phyloP scores from a whole-genome alignment of 305 asterid genomes.

The Fraxinus ornus region DNA sequence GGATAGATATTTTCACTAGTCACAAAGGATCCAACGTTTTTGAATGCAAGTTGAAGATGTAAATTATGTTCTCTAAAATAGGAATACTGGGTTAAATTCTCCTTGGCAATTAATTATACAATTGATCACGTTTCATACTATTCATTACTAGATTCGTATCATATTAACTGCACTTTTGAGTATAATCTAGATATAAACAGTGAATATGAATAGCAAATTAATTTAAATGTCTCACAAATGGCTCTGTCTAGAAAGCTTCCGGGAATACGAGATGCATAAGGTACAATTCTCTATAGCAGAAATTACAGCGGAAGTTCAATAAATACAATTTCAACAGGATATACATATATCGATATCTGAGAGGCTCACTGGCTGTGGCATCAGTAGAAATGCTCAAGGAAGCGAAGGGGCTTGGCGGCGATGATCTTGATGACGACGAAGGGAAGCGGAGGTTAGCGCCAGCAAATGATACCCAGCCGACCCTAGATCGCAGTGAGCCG shows the following conservation, averaged over 20 bases:
- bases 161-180: background rate
- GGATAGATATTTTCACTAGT: background rate
- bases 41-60: background rate
- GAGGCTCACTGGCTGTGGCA: slow-evolving; percentile 10
- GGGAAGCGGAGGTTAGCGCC: slow-evolving; percentile 50
- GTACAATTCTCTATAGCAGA: background rate
- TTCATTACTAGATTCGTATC: background rate
- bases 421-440: background rate
- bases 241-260: background rate
- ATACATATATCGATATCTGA: background rate
- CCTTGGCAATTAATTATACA: background rate
- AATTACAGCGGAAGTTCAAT: background rate
- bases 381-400: slow-evolving; percentile 37
- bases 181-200: background rate
- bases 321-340: background rate
- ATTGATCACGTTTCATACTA: background rate
- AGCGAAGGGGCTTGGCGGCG: slow-evolving; percentile 30
- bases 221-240: background rate
- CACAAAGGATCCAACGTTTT: background rate
- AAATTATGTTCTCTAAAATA: background rate
- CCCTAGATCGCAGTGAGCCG: slow-evolving; percentile 44
- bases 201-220: background rate
- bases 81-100: background rate
- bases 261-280: background rate
- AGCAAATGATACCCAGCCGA: slow-evolving; percentile 58